Conservation (phyloP, 768 basidiomycete genomes). For the Mycena galopus region DNA sequence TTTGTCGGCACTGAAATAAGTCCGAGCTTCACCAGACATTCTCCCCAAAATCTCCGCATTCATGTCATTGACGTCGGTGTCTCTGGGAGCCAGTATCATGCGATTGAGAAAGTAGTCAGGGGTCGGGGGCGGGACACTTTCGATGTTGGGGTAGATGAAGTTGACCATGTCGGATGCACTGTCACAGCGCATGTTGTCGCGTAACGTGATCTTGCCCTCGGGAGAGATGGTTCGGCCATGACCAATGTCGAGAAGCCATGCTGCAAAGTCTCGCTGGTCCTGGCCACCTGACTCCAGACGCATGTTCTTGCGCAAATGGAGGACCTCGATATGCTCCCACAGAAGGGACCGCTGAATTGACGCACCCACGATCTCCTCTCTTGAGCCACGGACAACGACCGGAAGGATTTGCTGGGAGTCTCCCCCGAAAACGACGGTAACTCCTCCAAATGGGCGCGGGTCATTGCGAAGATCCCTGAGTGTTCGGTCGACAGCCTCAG, state of each 20-base stretch:
- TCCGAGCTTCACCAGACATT: too few species aligned
- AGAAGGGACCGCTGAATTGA: slow-evolving; percentile 49
- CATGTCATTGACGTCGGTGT: slow-evolving; percentile 40
- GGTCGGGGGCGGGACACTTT: background rate
- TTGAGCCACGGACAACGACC: slow-evolving; percentile 46
- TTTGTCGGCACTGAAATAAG: too few species aligned
- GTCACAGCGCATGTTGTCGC: slow-evolving; percentile 47
- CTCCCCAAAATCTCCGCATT: slow-evolving; percentile 29
- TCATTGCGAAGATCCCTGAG: slow-evolving; percentile 43
- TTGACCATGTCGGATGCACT: slow-evolving; percentile 25
- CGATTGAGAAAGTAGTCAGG: slow-evolving; percentile 44
- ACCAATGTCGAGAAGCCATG: slow-evolving; percentile 49
- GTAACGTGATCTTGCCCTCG: slow-evolving; percentile 38
- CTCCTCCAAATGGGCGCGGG: slow-evolving; percentile 49
- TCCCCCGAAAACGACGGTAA: slow-evolving; percentile 55
- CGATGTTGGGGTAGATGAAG: slow-evolving; percentile 27
- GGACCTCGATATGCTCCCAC: slow-evolving; percentile 46
- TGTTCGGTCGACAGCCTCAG: slow-evolving; percentile 51
- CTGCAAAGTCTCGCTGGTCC: slow-evolving; percentile 45
- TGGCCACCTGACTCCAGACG: slow-evolving; percentile 43
- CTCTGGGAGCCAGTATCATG: slow-evolving; percentile 47
- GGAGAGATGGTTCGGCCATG: slow-evolving; percentile 31
- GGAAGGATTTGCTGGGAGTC: too few species aligned
- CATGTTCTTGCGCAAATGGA: slow-evolving; percentile 54
- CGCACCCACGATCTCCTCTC: slow-evolving; percentile 51